Base-by-base conservation (phyloP, 148 eudicot species). In the Limonium bicolor region DNA sequence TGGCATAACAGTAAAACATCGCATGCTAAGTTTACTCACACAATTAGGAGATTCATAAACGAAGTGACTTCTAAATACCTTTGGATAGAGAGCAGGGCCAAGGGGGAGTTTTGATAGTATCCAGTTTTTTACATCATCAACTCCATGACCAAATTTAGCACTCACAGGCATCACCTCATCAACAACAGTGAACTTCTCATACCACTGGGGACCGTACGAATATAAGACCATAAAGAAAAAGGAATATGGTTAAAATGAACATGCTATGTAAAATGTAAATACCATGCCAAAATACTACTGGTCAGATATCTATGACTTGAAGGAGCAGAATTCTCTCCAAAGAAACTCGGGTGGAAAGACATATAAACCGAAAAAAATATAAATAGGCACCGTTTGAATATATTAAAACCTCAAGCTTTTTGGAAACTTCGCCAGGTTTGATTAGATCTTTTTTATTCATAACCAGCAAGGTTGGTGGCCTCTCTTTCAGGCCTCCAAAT, bases 121-220 rank as follows among this genome's bases (percentile, higher is more conserved):
- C 99, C 99, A 90, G 21, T 80, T 93, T 66, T 67, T 84, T 58
- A 90, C 76, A 68, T 90, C 99, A 13, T 84, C 95, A 62, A 90
- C 82, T 48, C 99, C 99, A 26, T 85, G 93, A 41, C 95, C 99
- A 60, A 63, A 76, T 63, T 85, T 90, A 16, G 99, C 97, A 73
- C 99, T 90, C 56, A 90, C 99, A 38, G 99, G 99, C 55, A 90
- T 90, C 22, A 90, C 99, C 38, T 84, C 99, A 44, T 90, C 99
- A 34, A 76, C 95, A 60, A 77, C 85, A 16, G 93, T 80, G 56
- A 73, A 75, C 55, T 90, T 90, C 63, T 90, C 93, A 40, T 80
- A 84, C 95, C 93, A 90, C 99, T 90, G 67, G 34, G 2, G 17
- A 25, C 15, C 10, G 3, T 20, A n/a, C n/a, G n/a, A n/a, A n/a